These are phyloP conservation scores for Tulasnella sp. DNA, from an alignment of 768 basidiomycete genomes.

Conservation along the genomic window DNA sequence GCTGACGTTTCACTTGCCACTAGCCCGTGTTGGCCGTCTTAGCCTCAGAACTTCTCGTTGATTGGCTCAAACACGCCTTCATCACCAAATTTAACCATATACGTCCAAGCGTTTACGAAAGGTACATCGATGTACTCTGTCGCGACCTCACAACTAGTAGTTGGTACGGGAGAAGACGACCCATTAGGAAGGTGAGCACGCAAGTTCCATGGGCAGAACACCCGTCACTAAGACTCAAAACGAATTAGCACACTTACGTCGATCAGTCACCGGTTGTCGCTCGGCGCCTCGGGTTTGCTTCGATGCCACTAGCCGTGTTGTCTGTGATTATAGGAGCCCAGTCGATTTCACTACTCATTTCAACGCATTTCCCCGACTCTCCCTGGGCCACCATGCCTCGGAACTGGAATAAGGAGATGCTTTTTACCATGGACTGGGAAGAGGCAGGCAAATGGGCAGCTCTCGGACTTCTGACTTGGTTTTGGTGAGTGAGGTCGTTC, in stretches of 20 bases:
- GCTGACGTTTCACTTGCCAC: not conserved
- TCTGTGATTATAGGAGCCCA: slow-evolving; percentile 66
- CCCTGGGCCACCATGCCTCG: slow-evolving; percentile 40
- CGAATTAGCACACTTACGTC: slow-evolving; percentile 68
- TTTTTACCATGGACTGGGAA: slow-evolving; percentile 3
- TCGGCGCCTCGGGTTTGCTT: slow-evolving; percentile 85
- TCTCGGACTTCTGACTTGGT: slow-evolving; percentile 63
- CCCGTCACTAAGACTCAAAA: not conserved
- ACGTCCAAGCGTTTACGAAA: slow-evolving; percentile 85
- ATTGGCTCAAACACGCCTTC: slow-evolving; percentile 99
- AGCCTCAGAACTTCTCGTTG: slow-evolving; percentile 84
- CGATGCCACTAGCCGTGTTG: slow-evolving; percentile 81
- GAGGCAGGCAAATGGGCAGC: slow-evolving; percentile 35
- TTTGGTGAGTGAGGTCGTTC: slow-evolving; percentile 46
- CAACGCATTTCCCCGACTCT: slow-evolving; percentile 35
- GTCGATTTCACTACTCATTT: slow-evolving; percentile 49
- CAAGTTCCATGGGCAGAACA: not conserved
- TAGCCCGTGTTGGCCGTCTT: slow-evolving; percentile 90
- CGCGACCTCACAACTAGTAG: slow-evolving; percentile 82
- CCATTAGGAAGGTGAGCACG: slow-evolving; percentile 48
- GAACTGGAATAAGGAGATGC: not conserved
- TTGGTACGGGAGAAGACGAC: slow-evolving; percentile 49
- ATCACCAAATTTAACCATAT: slow-evolving; percentile 99
- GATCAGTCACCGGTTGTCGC: slow-evolving; percentile 95
- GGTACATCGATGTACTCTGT: slow-evolving; percentile 91